Base-by-base conservation (phyloP, 768 basidiomycete genomes). In the Suillus plorans region DNA sequence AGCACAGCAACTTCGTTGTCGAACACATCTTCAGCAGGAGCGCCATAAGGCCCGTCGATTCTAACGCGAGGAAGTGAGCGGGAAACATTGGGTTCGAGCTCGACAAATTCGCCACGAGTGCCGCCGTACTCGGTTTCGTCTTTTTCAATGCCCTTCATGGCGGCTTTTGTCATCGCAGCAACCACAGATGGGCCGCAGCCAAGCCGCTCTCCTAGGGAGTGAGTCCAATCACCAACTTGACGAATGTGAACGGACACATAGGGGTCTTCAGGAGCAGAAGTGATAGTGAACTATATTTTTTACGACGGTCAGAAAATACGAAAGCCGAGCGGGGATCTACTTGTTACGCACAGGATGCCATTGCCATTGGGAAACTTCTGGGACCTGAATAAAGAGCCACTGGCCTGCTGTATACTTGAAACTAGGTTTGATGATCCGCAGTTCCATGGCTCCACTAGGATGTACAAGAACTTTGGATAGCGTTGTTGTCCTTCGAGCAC, bases 241-340 rank as follows among this genome's bases (percentile, higher is more conserved):
- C 94, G 92, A 71, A 98, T 90, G 76, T 97, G 95, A 61, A 97
- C 77, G 31, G 93, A 94, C 53, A 97, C 86, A 74, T 94, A 97
- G 3, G 94, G 91, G 71, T 97, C 96, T 69, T 95, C 94, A 4
- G 95, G 95, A 16, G 95, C 94, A 45, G 94, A 96, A 0, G 94
- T 95, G 79, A 96, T 96, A 45, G 94, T 95, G 78, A 97, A 96
- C 91, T 95, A 59, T 59, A 12, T 42, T 59, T 39, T 31, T 58
- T 34, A 18, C 28, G 1, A 20, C 12, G 41, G 18, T 59, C 25
- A 59, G 25, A 22, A 59, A 42, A 28, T 3, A 44, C 7, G 5
- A 42, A 59, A 42, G 25, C 6, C 25, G 13, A 25, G 49, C 13
- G 22, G 22, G 7, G 18, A 31, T 41, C 14, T 41, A 25, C 61